A percentile compares a stretch with the other conserved stretches of the same genome.
These are phyloP conservation scores for Thyridium curvatum DNA, from an alignment of 2,329 filamentous ascomycete species.

Conservation along the genomic window DNA sequence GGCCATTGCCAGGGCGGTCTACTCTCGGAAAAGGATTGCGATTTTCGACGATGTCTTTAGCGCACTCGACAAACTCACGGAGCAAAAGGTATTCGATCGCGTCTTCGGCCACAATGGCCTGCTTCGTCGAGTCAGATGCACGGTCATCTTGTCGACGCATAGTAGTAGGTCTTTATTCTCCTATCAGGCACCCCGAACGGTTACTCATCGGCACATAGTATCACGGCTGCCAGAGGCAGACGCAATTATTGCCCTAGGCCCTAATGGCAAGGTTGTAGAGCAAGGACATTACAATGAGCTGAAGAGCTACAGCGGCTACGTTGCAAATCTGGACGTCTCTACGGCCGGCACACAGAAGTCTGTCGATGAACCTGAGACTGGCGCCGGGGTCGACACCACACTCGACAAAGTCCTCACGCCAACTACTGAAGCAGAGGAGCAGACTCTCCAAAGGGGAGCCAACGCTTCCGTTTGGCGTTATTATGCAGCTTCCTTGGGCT, in stretches of 20 bases:
- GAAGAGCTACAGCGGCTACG: constrained; percentile 12
- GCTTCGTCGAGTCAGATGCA: constrained; percentile 26
- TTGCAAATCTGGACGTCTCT: constrained; percentile 14
- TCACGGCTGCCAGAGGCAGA: constrained; percentile 29
- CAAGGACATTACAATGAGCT: constrained; percentile 22
- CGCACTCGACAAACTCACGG: constrained; percentile 36
- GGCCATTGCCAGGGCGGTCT: constrained; percentile 40
- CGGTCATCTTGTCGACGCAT: constrained; percentile 37
- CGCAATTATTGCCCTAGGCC: constrained; percentile 26
- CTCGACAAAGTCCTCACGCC: too few relatives aligned
- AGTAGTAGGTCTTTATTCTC: constrained; percentile 20
- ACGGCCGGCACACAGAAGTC: too few relatives aligned
- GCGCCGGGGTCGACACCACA: too few relatives aligned
- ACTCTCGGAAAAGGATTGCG: constrained; percentile 27
- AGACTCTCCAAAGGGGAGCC: too few relatives aligned
- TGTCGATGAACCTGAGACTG: too few relatives aligned
- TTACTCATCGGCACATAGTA: constrained; percentile 19
- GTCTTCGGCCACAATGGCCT: constrained; percentile 34
- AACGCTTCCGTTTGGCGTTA: not conserved
- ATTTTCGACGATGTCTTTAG: constrained; percentile 42
- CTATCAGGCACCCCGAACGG: not conserved
- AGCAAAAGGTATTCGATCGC: constrained; percentile 30
- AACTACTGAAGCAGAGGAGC: too few relatives aligned
- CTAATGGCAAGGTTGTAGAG: constrained; percentile 19
- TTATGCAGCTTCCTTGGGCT: constrained; percentile 6